phyloP scores from a whole-genome alignment of 2,329 filamentous ascomycete species.

The Epichloe elymi region DNA sequence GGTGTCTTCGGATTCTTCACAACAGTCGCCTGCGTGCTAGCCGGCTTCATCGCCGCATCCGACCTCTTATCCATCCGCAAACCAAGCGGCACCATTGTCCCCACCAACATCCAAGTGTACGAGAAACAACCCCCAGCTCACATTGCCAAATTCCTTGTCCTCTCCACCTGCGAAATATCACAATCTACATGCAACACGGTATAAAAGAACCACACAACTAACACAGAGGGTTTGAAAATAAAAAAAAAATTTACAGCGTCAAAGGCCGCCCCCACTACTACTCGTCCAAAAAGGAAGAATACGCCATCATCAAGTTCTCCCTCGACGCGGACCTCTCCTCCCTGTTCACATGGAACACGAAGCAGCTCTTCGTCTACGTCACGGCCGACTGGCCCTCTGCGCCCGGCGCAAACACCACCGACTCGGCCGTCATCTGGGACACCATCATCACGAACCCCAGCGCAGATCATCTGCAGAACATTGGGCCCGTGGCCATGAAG shows the following conservation, averaged over 20 bases:
- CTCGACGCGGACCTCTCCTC: conserved; percentile 80
- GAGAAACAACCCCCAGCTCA: conserved; percentile 12
- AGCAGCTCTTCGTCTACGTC: conserved; percentile 93
- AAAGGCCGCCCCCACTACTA: conserved; percentile 95
- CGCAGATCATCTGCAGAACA: conserved; percentile 48
- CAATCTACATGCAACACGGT: neutral
- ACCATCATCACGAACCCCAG: conserved; percentile 70
- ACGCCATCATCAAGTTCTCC: conserved; percentile 87
- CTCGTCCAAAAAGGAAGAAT: conserved; percentile 83
- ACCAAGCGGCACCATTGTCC: conserved; percentile 46
- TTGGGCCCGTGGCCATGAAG: conserved; percentile 46
- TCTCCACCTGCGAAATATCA: neutral
- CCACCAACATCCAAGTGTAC: conserved; percentile 79
- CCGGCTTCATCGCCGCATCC: conserved; percentile 65
- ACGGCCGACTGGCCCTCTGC: conserved; percentile 56
- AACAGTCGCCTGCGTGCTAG: conserved; percentile 75
- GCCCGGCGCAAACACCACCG: conserved; percentile 28
- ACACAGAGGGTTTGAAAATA: neutral
- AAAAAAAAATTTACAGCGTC: conserved; percentile 39
- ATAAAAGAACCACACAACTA: neutral
- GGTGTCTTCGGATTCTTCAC: conserved; percentile 98
- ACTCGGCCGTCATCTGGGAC: conserved; percentile 90
- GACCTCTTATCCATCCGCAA: conserved; percentile 58
- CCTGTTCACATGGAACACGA: conserved; percentile 99
- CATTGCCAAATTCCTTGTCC: neutral